Conservation (phyloP, 257 asterid genomes). For the Ligustrum vulgare region DNA sequence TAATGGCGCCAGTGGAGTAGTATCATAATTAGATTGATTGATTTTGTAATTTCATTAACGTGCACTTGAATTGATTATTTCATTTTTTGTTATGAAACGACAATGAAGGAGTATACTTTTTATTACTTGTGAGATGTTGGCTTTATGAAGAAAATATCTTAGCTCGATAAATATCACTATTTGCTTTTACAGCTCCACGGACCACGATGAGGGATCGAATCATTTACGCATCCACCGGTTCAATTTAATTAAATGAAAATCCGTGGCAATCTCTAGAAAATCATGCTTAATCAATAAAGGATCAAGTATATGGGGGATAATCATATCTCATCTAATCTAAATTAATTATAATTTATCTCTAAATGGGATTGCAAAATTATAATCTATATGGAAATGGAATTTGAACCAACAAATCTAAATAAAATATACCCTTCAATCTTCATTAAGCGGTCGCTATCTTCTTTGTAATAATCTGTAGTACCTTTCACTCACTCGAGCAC, state of each 20-base stretch:
- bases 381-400: background rate
- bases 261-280: too few relatives aligned
- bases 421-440: background rate
- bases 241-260: too few relatives aligned
- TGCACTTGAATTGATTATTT: background rate
- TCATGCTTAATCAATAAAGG: background rate
- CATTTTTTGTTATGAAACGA: background rate
- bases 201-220: too few relatives aligned
- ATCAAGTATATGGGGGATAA: background rate
- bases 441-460: background rate
- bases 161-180: too few relatives aligned
- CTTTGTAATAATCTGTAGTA: background rate
- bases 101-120: too few relatives aligned
- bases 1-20: background rate
- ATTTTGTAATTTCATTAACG: background rate
- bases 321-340: too few relatives aligned
- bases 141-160: too few relatives aligned
- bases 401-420: background rate
- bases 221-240: too few relatives aligned
- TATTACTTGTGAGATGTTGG: too few relatives aligned
- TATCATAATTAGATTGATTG: background rate
- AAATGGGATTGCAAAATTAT: background rate
- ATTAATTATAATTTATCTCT: background rate
- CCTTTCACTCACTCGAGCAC: too few relatives aligned
- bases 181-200: too few relatives aligned